Conservation (phyloP, 1,284 basidiomycete genomes). For the Cutaneotrichosporon sp. region DNA sequence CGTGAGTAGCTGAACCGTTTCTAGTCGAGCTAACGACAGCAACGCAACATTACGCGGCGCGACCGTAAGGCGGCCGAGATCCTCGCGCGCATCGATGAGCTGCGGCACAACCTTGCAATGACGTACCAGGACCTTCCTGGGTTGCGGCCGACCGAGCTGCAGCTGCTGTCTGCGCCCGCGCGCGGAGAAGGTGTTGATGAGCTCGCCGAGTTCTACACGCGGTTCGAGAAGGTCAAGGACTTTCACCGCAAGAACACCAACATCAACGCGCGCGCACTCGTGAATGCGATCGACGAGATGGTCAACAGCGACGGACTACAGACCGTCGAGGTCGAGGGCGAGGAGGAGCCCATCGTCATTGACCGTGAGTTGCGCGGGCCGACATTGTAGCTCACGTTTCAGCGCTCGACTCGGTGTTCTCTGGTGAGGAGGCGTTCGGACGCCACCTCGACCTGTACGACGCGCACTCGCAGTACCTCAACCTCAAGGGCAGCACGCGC, state of each 20-base stretch:
- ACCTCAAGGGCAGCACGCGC: slow-evolving; percentile 74
- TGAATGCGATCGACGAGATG: slow-evolving; percentile 72
- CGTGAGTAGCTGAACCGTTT: slow-evolving; percentile 28
- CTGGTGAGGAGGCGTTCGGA: slow-evolving; percentile 92
- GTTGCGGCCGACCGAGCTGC: slow-evolving; percentile 48
- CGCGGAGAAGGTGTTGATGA: slow-evolving; percentile 57
- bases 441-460: slow-evolving; percentile 90
- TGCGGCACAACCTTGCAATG: slow-evolving; percentile 60
- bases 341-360: slow-evolving; percentile 59
- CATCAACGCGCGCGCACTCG: slow-evolving; percentile 68
- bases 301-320: slow-evolving; percentile 47
- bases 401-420: slow-evolving; percentile 86
- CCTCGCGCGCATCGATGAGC: slow-evolving; percentile 70
- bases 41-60: slow-evolving; percentile 59
- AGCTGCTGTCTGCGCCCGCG: slow-evolving; percentile 49
- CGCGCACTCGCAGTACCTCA: slow-evolving; percentile 82
- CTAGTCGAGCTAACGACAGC: slow-evolving; percentile 24
- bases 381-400: slow-evolving; percentile 31
- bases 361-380: slow-evolving; percentile 48
- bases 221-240: slow-evolving; percentile 89
- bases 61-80: slow-evolving; percentile 84
- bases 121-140: slow-evolving; percentile 68
- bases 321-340: slow-evolving; percentile 54
- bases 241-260: slow-evolving; percentile 94
- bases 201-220: slow-evolving; percentile 86